A percentile compares a stretch with the other conserved stretches of the same genome.
phyloP scores from a whole-genome alignment of 768 basidiomycete genomes.

The Lactarius deliciosus region DNA sequence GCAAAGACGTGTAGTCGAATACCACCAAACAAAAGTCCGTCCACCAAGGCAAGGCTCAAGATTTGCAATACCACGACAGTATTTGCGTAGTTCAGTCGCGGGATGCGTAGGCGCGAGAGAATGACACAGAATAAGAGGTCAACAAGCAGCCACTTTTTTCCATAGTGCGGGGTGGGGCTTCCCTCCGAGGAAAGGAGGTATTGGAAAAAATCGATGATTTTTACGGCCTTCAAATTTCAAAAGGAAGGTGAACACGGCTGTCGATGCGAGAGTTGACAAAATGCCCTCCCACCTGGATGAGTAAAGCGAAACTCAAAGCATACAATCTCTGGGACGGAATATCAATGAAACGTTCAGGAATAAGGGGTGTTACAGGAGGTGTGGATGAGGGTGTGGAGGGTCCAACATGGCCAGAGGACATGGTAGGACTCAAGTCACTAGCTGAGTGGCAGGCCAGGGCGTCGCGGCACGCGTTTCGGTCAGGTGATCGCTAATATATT shows the following conservation, averaged over 20 bases:
- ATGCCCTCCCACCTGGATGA: slow-evolving; percentile 62
- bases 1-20: slow-evolving; percentile 54
- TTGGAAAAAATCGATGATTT: slow-evolving; percentile 67
- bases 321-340: slow-evolving; percentile 80
- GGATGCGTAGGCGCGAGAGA: slow-evolving; percentile 68
- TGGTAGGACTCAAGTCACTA: neutral
- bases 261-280: neutral
- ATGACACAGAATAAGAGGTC: slow-evolving; percentile 60
- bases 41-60: slow-evolving; percentile 56
- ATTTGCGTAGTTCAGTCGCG: slow-evolving; percentile 65
- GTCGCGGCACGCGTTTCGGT: slow-evolving; percentile 8
- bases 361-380: slow-evolving; percentile 44
- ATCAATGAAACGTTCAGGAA: slow-evolving; percentile 73
- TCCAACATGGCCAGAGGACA: slow-evolving; percentile 18
- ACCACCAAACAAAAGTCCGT: slow-evolving; percentile 71
- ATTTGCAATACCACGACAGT: slow-evolving; percentile 65
- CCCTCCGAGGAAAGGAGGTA: slow-evolving; percentile 49
- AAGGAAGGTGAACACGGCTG: neutral
- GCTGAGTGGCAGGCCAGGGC: neutral
- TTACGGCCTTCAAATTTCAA: slow-evolving; percentile 57
- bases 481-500: slow-evolving; percentile 22
- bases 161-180: slow-evolving; percentile 41
- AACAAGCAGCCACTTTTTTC: slow-evolving; percentile 69
- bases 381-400: slow-evolving; percentile 13
- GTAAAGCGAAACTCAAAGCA: slow-evolving; percentile 67